These are phyloP conservation scores for Diplogelasinospora grovesii DNA, from an alignment of 495 filamentous ascomycete species.

Conservation along the genomic window DNA sequence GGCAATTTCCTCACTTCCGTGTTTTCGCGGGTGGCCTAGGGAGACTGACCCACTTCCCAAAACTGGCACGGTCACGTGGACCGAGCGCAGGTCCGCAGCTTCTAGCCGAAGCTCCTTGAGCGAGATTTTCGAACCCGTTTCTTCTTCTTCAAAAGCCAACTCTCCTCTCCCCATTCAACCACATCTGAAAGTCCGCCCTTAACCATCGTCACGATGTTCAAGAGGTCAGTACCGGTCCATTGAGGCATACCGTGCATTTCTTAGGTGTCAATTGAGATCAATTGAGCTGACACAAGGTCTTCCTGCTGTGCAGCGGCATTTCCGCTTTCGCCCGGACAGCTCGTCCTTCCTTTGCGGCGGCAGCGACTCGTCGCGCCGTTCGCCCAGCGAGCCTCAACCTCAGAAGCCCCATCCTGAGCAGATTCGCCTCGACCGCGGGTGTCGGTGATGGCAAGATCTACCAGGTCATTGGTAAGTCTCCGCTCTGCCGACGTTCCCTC, in stretches of 20 bases:
- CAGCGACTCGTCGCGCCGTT: conserved; percentile 60
- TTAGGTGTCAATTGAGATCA: conserved; percentile 18
- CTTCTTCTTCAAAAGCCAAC: conserved; percentile 32
- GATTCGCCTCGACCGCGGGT: conserved; percentile 64
- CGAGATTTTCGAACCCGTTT: conserved; percentile 36
- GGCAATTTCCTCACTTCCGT: too few relatives aligned
- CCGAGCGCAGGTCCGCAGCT: conserved; percentile 28
- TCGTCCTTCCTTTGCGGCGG: conserved; percentile 62
- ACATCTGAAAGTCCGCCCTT: conserved; percentile 40
- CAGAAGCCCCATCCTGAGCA: conserved; percentile 52
- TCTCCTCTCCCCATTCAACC: conserved; percentile 29
- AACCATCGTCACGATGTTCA: conserved; percentile 71
- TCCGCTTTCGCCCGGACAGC: conserved; percentile 73
- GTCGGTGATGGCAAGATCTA: conserved; percentile 73
- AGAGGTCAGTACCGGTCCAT: conserved; percentile 58
- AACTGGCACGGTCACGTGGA: conserved; percentile 22
- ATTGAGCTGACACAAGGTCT: conserved; percentile 37
- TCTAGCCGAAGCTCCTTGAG: conserved; percentile 31
- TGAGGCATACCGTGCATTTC: conserved; percentile 8
- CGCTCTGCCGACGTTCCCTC: too few relatives aligned
- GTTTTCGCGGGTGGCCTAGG: conserved; percentile 8
- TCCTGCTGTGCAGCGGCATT: conserved; percentile 55
- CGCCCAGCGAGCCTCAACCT: conserved; percentile 57
- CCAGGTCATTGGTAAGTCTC: conserved; percentile 50
- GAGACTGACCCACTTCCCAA: conserved; percentile 5